Evolutionary conservation across 345 rosid species (phyloP), one percentile per base, ranked within the genome.

Genomic region (Durio zibethinus): DNA sequence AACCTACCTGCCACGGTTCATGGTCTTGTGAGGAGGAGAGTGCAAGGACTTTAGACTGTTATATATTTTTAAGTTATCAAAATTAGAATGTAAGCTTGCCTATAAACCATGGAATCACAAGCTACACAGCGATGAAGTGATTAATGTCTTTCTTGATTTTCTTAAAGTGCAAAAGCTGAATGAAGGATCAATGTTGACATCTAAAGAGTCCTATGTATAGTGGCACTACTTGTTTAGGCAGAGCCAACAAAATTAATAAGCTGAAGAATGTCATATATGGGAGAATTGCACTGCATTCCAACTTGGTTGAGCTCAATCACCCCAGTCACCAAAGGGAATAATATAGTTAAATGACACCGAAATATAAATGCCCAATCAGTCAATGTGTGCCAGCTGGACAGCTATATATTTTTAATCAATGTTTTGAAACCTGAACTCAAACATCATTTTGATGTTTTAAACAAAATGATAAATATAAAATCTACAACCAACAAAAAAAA

Each of bases 161-260:
- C 36, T 33, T 4, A 4, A 33, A 1, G 36, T 33, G 36, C 36
- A 33, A 12, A 31, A 33, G 75, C 61, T 72, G 31, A 52, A 48
- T 35, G 61, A 59, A 52, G 65, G 76, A 74, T 65, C 70, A 57
- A 40, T 27, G 36, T 27, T 36, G 54, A 70, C 35, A 72, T 63
- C 36, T 67, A 53, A 67, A 38, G 79, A 33, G 36, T 33, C 36
- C 36, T 33, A 33, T 33, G 2, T 1, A 33, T 33, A 33, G 36
- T 33, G 36, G 36, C 36, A 33, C 36, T 33, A 33, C 36, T 33
- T 33, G 36, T 33, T 33, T 67, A 53, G 72, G 20, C 18, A 53
- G 11, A 50, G 62, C 20, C 35, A 5, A 42, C 11, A 25, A 69
- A 43, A 45, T n/a, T 27, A 27, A 25, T 8, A 25, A 23, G 10